Percentiles rank a stretch among this genome's conserved stretches.
phyloP scores from a whole-genome alignment of 2,329 filamentous ascomycete species.

The Fusarium sp. region DNA sequence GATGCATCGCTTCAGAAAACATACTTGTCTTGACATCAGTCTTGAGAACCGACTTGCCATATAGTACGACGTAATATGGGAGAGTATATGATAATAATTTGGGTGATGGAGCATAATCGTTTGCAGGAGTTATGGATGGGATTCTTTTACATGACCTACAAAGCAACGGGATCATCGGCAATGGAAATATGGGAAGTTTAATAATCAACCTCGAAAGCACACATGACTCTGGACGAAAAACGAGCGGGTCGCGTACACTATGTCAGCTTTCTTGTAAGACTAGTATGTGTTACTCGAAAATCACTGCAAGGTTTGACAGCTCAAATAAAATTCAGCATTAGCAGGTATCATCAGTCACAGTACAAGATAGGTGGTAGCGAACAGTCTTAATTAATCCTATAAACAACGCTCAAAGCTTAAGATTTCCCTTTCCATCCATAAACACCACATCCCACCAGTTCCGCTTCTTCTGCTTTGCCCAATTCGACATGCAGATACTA shows the following conservation, averaged over 20 bases:
- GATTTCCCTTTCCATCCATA: conserved; percentile 17
- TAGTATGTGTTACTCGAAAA: too few relatives aligned
- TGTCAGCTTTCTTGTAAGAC: background rate
- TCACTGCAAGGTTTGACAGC: too few relatives aligned
- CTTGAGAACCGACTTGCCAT: background rate
- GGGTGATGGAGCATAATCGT: background rate
- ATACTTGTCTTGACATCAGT: background rate
- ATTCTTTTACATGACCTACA: background rate
- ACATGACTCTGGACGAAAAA: background rate
- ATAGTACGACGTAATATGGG: background rate
- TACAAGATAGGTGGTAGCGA: background rate
- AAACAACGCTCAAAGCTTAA: conserved; percentile 16
- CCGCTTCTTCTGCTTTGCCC: conserved; percentile 29
- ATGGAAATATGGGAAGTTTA: background rate
- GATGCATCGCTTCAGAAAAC: background rate
- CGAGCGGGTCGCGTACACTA: too few relatives aligned
- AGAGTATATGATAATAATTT: background rate
- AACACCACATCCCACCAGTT: conserved; percentile 31
- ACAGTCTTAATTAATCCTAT: background rate
- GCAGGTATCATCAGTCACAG: background rate
- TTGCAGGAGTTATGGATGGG: background rate
- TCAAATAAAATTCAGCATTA: background rate
- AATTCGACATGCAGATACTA: conserved; percentile 12
- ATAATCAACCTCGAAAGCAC: background rate
- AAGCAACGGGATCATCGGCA: too few relatives aligned